These are phyloP conservation scores for Teratosphaeria nubilosa DNA, from an alignment of 2,329 filamentous ascomycete genomes.

Conservation along the genomic window DNA sequence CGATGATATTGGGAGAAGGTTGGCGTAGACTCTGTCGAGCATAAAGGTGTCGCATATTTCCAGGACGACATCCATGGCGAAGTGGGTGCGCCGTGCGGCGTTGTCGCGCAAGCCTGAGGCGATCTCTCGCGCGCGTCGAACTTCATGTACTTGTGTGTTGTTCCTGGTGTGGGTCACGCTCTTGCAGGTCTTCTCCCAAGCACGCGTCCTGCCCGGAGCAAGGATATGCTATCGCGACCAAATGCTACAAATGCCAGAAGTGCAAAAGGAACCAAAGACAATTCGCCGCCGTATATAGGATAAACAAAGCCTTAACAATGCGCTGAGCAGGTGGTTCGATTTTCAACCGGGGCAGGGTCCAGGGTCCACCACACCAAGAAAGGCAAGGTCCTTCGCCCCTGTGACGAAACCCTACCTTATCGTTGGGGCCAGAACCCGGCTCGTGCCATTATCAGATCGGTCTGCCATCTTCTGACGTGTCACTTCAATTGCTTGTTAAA, in stretches of 20 bases:
- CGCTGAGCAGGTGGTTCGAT: background rate
- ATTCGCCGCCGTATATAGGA: background rate
- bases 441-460: background rate
- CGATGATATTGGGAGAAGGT: conserved; percentile 49
- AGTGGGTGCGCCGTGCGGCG: background rate
- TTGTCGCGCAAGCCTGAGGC: background rate
- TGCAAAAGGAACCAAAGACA: background rate
- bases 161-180: background rate
- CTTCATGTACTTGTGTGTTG: background rate
- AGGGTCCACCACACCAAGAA: background rate
- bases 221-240: background rate
- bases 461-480: background rate
- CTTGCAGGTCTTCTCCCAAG: background rate
- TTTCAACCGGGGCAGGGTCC: background rate
- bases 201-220: background rate
- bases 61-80: conserved; percentile 77
- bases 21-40: conserved; percentile 70
- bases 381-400: background rate
- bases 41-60: conserved; percentile 74
- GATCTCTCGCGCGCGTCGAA: background rate
- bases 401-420: background rate
- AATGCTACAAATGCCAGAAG: background rate
- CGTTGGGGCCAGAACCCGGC: background rate
- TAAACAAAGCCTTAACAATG: background rate
- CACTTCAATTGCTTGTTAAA: too few relatives aligned